phyloP scores from a whole-genome alignment of 257 asterid species.

The Primulina eburnea region DNA sequence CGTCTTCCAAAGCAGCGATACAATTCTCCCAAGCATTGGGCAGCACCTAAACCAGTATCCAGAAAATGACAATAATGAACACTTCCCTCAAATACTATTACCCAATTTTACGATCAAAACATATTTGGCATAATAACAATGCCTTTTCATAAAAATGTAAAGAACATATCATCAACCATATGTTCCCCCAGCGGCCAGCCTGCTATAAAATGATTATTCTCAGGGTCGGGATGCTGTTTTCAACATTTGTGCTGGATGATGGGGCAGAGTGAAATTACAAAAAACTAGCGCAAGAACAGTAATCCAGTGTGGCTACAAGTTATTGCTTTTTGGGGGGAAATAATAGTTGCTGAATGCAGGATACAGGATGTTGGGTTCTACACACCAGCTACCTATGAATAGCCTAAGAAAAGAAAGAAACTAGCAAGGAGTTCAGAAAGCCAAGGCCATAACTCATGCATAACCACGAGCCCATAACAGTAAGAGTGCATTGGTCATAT shows the following conservation, averaged over 20 bases:
- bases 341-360: background rate
- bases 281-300: background rate
- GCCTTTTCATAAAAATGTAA: background rate
- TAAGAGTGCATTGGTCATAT: constrained; percentile 6
- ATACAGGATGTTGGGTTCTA: background rate
- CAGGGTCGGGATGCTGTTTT: background rate
- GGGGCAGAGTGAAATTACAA: background rate
- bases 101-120: background rate
- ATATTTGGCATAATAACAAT: background rate
- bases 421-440: background rate
- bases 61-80: constrained; percentile 5
- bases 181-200: background rate
- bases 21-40: constrained; percentile 92
- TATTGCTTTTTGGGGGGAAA: background rate
- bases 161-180: background rate
- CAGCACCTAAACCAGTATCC: constrained; percentile 59
- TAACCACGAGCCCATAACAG: constrained; percentile 8
- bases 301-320: constrained; percentile 9
- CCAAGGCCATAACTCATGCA: background rate
- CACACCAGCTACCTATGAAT: constrained; percentile 15
- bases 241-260: background rate
- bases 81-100: background rate
- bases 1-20: constrained; percentile 76
- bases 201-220: background rate
- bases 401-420: constrained; percentile 10